Percentiles rank a stretch among this genome's conserved stretches.
Evolutionary conservation across 495 filamentous ascomycete genomes (phyloP).

Genomic region (Hypoxylon lenormandii): DNA sequence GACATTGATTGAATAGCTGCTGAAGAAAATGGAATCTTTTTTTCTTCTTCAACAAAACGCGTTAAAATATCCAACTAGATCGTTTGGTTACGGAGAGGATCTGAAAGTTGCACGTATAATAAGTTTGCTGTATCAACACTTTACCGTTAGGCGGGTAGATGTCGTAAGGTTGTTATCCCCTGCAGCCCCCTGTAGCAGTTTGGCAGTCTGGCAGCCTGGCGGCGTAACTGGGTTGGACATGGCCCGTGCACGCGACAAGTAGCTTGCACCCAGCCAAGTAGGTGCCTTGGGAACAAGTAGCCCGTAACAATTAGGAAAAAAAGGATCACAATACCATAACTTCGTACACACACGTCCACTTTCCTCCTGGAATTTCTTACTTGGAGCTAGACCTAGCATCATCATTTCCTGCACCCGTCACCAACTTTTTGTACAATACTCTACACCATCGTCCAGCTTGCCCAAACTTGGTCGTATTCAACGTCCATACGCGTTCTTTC

Average conservation of each 20-base stretch:
- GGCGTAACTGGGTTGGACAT: slow-evolving; percentile 4
- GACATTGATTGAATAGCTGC: too few relatives aligned
- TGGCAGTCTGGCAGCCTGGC: slow-evolving; percentile 1
- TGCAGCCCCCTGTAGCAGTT: too few relatives aligned
- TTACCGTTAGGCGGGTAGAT: too few relatives aligned
- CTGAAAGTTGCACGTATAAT: too few relatives aligned
- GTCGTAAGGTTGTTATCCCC: too few relatives aligned
- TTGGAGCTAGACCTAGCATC: slow-evolving; percentile 3
- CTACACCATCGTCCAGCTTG: slow-evolving; percentile 26
- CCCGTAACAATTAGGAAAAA: slow-evolving; percentile 43
- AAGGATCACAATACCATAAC: slow-evolving; percentile 43
- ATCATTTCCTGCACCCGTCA: slow-evolving; percentile 25
- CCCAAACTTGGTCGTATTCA: slow-evolving; percentile 9
- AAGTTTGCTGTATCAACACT: too few relatives aligned
- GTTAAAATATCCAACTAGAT: too few relatives aligned
- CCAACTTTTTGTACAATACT: slow-evolving; percentile 48
- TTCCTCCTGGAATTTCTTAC: slow-evolving; percentile 45
- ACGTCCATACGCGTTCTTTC: slow-evolving; percentile 35
- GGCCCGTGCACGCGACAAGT: slow-evolving; percentile 33
- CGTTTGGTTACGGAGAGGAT: too few relatives aligned
- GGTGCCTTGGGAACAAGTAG: slow-evolving; percentile 52
- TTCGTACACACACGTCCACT: slow-evolving; percentile 36
- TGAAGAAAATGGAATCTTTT: too few relatives aligned
- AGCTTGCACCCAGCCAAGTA: slow-evolving; percentile 17
- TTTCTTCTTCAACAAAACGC: too few relatives aligned